These are phyloP conservation scores for Ophiognomonia clavigignenti-juglandacearum DNA, from an alignment of 2,329 filamentous ascomycete species.

Conservation along the genomic window DNA sequence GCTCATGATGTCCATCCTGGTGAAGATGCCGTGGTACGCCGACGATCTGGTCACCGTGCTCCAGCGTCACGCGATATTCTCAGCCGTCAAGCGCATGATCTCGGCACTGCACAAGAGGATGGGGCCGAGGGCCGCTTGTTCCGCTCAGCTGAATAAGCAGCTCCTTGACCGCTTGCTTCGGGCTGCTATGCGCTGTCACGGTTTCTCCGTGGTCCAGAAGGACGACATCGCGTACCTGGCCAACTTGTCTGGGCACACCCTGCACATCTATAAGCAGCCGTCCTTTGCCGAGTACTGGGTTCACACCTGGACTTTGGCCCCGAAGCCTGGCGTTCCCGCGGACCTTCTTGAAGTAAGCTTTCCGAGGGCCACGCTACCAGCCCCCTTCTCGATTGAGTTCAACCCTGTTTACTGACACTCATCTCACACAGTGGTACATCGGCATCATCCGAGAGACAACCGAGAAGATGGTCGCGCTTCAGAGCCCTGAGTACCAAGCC, in stretches of 20 bases:
- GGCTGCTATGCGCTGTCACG: constrained; percentile 52
- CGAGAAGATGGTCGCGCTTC: constrained; percentile 31
- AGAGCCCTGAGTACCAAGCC: constrained; percentile 37
- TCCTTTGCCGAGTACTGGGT: constrained; percentile 43
- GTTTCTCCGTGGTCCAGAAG: constrained; percentile 58
- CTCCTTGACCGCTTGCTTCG: constrained; percentile 49
- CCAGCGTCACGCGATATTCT: constrained; percentile 50
- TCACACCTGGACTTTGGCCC: constrained; percentile 46
- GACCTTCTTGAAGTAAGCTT: constrained; percentile 50
- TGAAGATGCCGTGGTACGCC: constrained; percentile 60
- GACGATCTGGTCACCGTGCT: constrained; percentile 51
- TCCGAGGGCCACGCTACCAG: background rate
- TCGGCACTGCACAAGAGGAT: constrained; percentile 39
- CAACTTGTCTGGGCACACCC: constrained; percentile 29
- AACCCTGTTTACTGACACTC: background rate
- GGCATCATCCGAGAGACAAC: constrained; percentile 50
- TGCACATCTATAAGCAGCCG: constrained; percentile 41
- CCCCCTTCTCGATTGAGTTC: background rate
- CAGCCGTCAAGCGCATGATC: constrained; percentile 45
- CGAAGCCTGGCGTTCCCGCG: constrained; percentile 41
- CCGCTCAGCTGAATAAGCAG: constrained; percentile 45
- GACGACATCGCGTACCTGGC: constrained; percentile 48
- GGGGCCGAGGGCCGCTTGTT: constrained; percentile 31
- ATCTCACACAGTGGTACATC: constrained; percentile 51
- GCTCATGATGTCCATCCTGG: constrained; percentile 58